Percentiles rank a stretch among this genome's conserved stretches.
Conservation (phyloP, 177 flowering plant genomes). For the Telopea speciosissima region DNA sequence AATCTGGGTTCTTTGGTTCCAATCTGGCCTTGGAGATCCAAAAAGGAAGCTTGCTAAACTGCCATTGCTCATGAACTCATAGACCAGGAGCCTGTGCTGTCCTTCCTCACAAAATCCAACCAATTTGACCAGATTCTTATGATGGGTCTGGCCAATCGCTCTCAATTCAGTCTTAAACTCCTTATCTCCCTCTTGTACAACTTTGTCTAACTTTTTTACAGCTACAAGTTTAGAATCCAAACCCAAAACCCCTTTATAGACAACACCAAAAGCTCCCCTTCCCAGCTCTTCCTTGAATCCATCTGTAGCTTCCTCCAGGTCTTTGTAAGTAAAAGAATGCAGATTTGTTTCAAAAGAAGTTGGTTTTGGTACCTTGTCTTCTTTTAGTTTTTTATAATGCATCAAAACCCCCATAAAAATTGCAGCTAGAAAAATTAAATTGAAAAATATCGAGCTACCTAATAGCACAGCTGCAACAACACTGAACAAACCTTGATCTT, state of each 20-base stretch:
- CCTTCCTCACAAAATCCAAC: constrained; percentile 17
- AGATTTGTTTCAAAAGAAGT: constrained; percentile 3
- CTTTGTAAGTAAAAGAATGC: constrained; percentile 8
- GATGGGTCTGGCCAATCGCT: constrained; percentile 18
- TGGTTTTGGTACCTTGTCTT: background rate
- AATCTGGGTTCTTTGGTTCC: constrained; percentile 14
- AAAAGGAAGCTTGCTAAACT: constrained; percentile 14
- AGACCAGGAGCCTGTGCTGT: constrained; percentile 11
- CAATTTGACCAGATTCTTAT: constrained; percentile 17
- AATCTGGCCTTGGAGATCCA: constrained; percentile 3
- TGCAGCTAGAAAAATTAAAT: background rate
- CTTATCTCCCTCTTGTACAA: constrained; percentile 7
- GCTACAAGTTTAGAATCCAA: constrained; percentile 1
- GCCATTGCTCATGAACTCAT: constrained; percentile 20
- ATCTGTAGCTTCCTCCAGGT: constrained; percentile 15
- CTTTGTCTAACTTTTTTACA: constrained; percentile 16
- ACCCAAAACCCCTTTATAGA: constrained; percentile 11
- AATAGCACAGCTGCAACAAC: too few relatives aligned
- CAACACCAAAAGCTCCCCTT: constrained; percentile 15
- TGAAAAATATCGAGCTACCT: background rate
- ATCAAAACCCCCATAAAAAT: background rate
- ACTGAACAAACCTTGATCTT: background rate
- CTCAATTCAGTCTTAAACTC: constrained; percentile 15
- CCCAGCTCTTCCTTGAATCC: constrained; percentile 16
- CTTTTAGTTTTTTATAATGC: background rate